phyloP scores from a whole-genome alignment of 2,329 filamentous ascomycete genomes.

The Fusarium bulbicola region DNA sequence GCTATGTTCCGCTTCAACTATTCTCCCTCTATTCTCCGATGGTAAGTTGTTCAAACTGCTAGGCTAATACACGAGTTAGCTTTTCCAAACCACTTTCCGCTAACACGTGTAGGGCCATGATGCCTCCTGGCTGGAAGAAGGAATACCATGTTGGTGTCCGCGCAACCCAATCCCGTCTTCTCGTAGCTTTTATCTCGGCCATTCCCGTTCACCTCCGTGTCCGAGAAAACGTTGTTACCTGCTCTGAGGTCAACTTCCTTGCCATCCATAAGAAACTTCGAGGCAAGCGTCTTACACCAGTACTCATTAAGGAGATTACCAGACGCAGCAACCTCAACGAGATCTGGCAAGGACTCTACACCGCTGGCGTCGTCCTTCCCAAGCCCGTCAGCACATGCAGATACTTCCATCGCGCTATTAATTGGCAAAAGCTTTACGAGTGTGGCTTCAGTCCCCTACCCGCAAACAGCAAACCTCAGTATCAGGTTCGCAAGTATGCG shows the following conservation, averaged over 20 bases:
- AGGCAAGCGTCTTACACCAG: conserved; percentile 88
- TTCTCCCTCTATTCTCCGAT: conserved; percentile 86
- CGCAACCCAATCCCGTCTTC: conserved; percentile 80
- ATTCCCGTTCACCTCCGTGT: conserved; percentile 87
- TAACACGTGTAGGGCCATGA: conserved; percentile 76
- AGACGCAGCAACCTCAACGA: conserved; percentile 86
- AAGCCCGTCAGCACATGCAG: conserved; percentile 92
- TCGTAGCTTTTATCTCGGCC: conserved; percentile 95
- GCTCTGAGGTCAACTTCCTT: conserved; percentile 97
- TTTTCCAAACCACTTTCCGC: background rate
- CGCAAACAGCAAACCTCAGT: conserved; percentile 80
- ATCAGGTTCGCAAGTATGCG: conserved; percentile 87
- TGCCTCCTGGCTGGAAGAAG: conserved; percentile 92
- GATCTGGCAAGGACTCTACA: conserved; percentile 96
- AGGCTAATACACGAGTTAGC: background rate
- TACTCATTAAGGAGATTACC: conserved; percentile 98
- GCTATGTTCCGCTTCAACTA: conserved; percentile 99
- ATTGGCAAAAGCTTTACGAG: conserved; percentile 97
- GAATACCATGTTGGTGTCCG: conserved; percentile 97
- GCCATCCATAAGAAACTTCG: conserved; percentile 98
- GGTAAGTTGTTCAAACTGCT: conserved; percentile 61
- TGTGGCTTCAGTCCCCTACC: conserved; percentile 94
- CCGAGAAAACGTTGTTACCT: conserved; percentile 76
- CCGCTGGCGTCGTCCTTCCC: conserved; percentile 88
- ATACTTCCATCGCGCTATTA: conserved; percentile 92